A percentile compares a stretch with the other conserved stretches of the same genome.
Evolutionary conservation across 306 rosid genomes (phyloP).

Genomic region (Fragaria vesca): DNA sequence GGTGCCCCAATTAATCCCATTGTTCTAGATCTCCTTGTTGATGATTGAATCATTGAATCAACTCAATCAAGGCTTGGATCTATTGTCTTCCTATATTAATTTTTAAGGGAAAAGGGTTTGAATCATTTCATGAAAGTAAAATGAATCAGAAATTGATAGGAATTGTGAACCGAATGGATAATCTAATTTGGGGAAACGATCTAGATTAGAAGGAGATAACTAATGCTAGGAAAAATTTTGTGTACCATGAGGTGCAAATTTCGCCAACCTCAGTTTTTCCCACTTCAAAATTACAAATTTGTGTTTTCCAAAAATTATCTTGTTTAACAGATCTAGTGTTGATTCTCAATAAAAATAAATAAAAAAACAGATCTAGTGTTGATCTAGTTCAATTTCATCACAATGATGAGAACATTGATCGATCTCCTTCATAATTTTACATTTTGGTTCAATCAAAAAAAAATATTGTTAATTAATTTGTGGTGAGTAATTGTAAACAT

Average conservation of each 20-base stretch:
- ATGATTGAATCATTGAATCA: neutral
- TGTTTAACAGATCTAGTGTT: neutral
- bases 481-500: neutral
- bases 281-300: neutral
- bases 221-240: neutral
- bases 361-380: neutral
- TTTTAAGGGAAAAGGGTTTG: neutral
- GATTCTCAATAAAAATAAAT: too few relatives aligned
- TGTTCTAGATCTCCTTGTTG: neutral
- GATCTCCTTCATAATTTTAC: neutral
- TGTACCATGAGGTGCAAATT: neutral
- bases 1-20: neutral
- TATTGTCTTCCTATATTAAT: neutral
- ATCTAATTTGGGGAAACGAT: neutral
- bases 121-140: neutral
- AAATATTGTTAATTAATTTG: too few relatives aligned
- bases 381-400: neutral
- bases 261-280: neutral
- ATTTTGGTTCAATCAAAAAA: neutral
- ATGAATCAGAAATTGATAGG: neutral
- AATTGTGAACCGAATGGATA: neutral
- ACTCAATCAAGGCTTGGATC: neutral
- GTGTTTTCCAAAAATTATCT: neutral
- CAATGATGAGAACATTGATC: too few relatives aligned
- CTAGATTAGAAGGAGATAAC: neutral